Evolutionary conservation across 2,329 filamentous ascomycete species (phyloP).

Genomic region (Domatiomyces globalis): DNA sequence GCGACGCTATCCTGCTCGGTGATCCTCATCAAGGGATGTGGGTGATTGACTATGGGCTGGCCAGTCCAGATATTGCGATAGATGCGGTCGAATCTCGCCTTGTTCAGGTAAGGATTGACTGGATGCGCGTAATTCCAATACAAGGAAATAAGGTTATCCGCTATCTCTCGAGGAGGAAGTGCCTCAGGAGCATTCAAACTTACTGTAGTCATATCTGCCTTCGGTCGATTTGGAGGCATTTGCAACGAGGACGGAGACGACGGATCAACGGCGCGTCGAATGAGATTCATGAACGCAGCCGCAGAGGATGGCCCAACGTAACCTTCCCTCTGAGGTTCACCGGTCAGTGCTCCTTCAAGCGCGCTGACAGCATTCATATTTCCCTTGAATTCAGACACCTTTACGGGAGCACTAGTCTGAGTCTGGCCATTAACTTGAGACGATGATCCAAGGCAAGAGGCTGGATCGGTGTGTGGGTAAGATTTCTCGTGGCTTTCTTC

Average conservation of each 20-base stretch:
- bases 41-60: constrained; percentile 19
- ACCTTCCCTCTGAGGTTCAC: constrained; percentile 3
- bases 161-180: constrained; percentile 32
- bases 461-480: not conserved
- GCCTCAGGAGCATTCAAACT: constrained; percentile 22
- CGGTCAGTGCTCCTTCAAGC: constrained; percentile 1
- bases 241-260: not conserved
- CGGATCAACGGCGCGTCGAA: constrained; percentile 2
- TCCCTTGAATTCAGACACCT: not conserved
- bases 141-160: constrained; percentile 31
- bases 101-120: constrained; percentile 34
- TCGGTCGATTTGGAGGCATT: not conserved
- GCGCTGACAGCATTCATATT: not conserved
- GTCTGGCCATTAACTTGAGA: not conserved
- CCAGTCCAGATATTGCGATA: constrained; percentile 32
- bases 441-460: not conserved
- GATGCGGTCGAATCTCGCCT: constrained; percentile 23
- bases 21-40: constrained; percentile 1
- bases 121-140: constrained; percentile 37
- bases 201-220: not conserved
- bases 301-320: constrained; percentile 3
- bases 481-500: not conserved
- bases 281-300: constrained; percentile 1
- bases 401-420: not conserved
- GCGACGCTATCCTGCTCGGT: constrained; percentile 33